Evolutionary conservation across 2,329 filamentous ascomycete genomes (phyloP).

Genomic region (Chrysoporthe deuterocubensis): DNA sequence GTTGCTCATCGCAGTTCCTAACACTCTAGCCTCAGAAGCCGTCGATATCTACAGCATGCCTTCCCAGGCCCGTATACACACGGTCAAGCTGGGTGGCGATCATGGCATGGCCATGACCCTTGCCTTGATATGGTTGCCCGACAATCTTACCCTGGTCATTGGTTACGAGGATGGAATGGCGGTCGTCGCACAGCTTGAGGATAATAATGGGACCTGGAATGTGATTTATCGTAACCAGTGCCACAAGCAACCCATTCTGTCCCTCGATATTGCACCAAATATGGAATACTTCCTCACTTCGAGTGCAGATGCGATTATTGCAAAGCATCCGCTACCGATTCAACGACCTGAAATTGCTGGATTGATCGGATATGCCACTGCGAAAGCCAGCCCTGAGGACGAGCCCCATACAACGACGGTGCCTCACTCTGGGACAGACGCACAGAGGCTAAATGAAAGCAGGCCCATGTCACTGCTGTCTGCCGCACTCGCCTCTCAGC

Average conservation of each 20-base stretch:
- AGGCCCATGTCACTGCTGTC: slow-evolving; percentile 22
- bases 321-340: slow-evolving; percentile 70
- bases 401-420: slow-evolving; percentile 7
- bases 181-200: slow-evolving; percentile 63
- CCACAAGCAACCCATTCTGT: slow-evolving; percentile 82
- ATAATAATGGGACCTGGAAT: slow-evolving; percentile 47
- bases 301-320: slow-evolving; percentile 78
- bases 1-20: slow-evolving; percentile 79
- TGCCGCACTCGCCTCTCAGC: slow-evolving; percentile 17
- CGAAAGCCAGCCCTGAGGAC: neutral
- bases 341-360: slow-evolving; percentile 17
- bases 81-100: slow-evolving; percentile 53
- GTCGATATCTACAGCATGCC: slow-evolving; percentile 87
- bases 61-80: slow-evolving; percentile 69
- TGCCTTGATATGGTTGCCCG: slow-evolving; percentile 57
- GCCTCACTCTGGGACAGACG: neutral
- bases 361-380: slow-evolving; percentile 28
- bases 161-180: slow-evolving; percentile 87
- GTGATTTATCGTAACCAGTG: slow-evolving; percentile 66
- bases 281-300: slow-evolving; percentile 74
- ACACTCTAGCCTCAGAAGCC: slow-evolving; percentile 73
- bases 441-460: slow-evolving; percentile 27
- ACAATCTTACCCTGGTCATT: slow-evolving; percentile 65
- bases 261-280: slow-evolving; percentile 60
- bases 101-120: slow-evolving; percentile 91